Evolutionary conservation across 2,329 filamentous ascomycete species (phyloP), one percentile per base, ranked within the genome.

Genomic region (Aspergillaceae sp.): DNA sequence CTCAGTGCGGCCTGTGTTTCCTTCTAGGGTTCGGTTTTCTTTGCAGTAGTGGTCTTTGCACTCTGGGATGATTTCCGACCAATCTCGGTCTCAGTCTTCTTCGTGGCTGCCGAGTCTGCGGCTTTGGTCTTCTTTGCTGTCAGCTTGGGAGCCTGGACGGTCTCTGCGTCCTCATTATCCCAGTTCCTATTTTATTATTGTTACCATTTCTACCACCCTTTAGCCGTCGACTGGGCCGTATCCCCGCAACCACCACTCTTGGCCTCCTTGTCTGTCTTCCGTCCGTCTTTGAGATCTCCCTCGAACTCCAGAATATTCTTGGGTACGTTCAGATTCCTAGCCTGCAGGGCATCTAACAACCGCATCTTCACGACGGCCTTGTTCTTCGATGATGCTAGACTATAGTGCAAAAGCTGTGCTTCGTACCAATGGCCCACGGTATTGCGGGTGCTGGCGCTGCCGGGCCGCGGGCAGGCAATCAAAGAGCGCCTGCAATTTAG

Each of bases 321-420:
- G 0, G 80, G 79, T 3, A 83, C 71, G 0, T 63, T 59, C 4
- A 84, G 58, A 2, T 62, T 64, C 1, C 69, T 71, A 2, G 61
- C 62, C 33, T 74, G 76, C 48, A 82, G 57, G 5, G 78, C 78
- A 51, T 80, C 74, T n/a, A 76, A 69, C 10, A 84, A 63, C 2
- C 79, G 67, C 65, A 80, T 74, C 46, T 79, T 77, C 7, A 79
- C 79, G 0, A 74, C 72, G 26, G 76, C 72, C 62, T 83, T 83
- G 40, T 72, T 71, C 55, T 78, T 79, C 11, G 76, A 78, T 0
- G 72, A 70, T 5, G 66, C 68, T 0, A 84, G 67, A 1, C 77
- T 79, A 62, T 83, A 83, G 61, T 84, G 80, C 3, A 80, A 62
- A 7, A 83, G 69, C 51, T 84, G 79, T 0, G 80, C 78, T 50